Evolutionary conservation across 2,329 filamentous ascomycete species (phyloP), one percentile per base, ranked within the genome.

Genomic region (Phaeomoniella chlamydospora): DNA sequence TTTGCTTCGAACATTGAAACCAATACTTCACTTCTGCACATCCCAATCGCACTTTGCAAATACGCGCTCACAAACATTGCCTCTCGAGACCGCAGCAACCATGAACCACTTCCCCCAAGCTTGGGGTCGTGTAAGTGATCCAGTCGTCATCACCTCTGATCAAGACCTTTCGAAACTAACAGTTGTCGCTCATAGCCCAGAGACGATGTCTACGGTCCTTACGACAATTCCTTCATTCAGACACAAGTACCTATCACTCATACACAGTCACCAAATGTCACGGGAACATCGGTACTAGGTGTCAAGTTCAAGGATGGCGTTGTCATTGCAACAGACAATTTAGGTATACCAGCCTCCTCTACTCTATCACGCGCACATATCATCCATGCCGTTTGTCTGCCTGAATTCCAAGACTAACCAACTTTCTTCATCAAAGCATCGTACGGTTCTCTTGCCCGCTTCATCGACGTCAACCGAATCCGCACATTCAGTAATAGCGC

Each of bases 241-340:
- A 66, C 62, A 35, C 52, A 64, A 15, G 70, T 67, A 37, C 84
- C 87, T 39, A 86, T 75, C 55, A 75, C 86, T 53, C 84, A 92
- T 62, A 94, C 90, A 37, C 86, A 94, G 63, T 77, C 77, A 18
- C 90, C 90, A 51, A 80, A 93, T 47, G 90, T 98, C 43, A 98
- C 90, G 36, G 90, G 90, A 54, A 96, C 90, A 34, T 96, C 90
- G 36, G 90, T 98, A 44, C 64, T 98, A 39, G 90, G 80, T 45
- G 72, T 94, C 57, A 96, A 96, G 69, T 98, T 86, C 72, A 88
- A 86, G 54, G 84, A 87, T 48, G 90, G 90, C 54, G 86, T 98
- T 44, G 87, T 93, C 52, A 88, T 98, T 57, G 90, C 88, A 36
- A 85, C 90, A 51, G 90, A 98, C 62, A 98, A 96, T 67, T 67